Percentiles rank a stretch among this genome's conserved stretches.
phyloP scores from a whole-genome alignment of 495 filamentous ascomycete species.

The Penicillium antarcticum region DNA sequence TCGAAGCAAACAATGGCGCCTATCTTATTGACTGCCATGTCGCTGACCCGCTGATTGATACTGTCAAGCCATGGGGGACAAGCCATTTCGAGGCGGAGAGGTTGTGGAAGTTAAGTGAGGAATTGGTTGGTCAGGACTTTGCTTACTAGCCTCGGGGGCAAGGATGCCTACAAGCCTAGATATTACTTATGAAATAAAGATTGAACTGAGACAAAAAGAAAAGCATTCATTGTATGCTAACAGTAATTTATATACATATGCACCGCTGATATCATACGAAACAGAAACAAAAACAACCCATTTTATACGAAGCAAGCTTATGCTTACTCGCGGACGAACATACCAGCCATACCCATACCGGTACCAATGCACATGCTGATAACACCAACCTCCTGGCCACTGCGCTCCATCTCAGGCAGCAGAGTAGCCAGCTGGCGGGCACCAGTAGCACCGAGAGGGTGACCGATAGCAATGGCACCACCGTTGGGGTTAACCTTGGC shows the following conservation, averaged over 20 bases:
- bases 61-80: slow-evolving; percentile 31
- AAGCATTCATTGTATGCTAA: slow-evolving; percentile 17
- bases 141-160: slow-evolving; percentile 4
- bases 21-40: slow-evolving; percentile 39
- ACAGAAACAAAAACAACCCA: slow-evolving; percentile 5
- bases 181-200: no score
- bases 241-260: slow-evolving; percentile 24
- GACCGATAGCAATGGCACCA: slow-evolving; percentile 88
- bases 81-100: slow-evolving; percentile 39
- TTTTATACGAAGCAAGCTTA: slow-evolving; percentile 6
- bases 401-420: slow-evolving; percentile 62
- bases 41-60: slow-evolving; percentile 30
- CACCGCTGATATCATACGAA: slow-evolving; percentile 28
- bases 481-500: slow-evolving; percentile 84
- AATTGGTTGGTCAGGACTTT: slow-evolving; percentile 36
- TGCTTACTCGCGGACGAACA: slow-evolving; percentile 75
- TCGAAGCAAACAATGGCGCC: slow-evolving; percentile 29
- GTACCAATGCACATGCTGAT: slow-evolving; percentile 90
- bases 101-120: slow-evolving; percentile 40
- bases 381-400: slow-evolving; percentile 64
- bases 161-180: no score
- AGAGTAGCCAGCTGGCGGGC: slow-evolving; percentile 77
- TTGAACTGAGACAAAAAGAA: background rate
- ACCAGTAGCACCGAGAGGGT: slow-evolving; percentile 90
- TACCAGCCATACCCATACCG: slow-evolving; percentile 86